These are phyloP conservation scores for Acanthamoeba pearcei DNA, from an alignment of 208 protist genomes.

Conservation along the genomic window DNA sequence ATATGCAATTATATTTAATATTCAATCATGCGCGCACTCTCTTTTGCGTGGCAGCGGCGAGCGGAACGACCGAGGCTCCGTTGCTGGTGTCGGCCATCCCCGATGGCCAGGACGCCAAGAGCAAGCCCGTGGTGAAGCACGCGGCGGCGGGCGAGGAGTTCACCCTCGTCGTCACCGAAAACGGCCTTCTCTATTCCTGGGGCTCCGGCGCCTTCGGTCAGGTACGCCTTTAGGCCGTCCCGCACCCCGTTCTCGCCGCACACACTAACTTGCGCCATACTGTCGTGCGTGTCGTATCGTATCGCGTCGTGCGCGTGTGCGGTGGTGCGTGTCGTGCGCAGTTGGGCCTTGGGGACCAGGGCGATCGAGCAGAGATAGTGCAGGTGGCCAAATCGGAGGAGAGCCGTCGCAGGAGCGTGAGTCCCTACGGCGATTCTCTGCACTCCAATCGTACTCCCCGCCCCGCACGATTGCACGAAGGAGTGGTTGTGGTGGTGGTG, in stretches of 20 bases:
- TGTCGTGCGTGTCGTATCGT: neutral
- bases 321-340: neutral
- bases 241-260: neutral
- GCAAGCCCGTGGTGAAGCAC: neutral
- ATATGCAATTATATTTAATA: neutral
- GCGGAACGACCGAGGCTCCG: conserved; percentile 1
- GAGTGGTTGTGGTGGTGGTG: too few species aligned
- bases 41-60: neutral
- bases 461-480: neutral
- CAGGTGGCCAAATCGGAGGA: conserved; percentile 27
- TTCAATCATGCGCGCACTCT: neutral
- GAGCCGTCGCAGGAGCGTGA: conserved; percentile 7
- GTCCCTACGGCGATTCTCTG: neutral
- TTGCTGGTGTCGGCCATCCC: conserved; percentile 22
- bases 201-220: conserved; percentile 19
- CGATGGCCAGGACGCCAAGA: neutral
- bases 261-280: neutral
- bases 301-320: neutral
- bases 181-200: neutral
- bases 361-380: conserved; percentile 6
- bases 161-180: neutral
- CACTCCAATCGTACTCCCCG: neutral
- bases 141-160: conserved; percentile 28
- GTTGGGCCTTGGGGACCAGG: neutral
- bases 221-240: neutral